phyloP scores from a whole-genome alignment of 1,139 yeast genomes.

The Blastobotrys elegans region DNA sequence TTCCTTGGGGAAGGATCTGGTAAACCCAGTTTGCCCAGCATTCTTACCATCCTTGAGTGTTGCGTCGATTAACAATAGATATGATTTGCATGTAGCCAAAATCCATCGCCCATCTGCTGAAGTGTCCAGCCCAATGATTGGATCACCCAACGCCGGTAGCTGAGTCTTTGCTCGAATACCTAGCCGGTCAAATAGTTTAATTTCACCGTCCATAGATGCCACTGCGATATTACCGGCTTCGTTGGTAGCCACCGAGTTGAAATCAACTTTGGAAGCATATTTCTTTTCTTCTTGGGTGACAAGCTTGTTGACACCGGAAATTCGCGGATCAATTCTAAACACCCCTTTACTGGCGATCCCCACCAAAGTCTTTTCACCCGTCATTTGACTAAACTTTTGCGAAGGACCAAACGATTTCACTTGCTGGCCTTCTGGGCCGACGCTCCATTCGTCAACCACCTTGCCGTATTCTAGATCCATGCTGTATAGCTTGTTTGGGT shows the following conservation, averaged over 20 bases:
- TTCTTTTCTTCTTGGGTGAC: constrained; percentile 52
- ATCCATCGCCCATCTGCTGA: constrained; percentile 81
- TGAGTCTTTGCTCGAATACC: constrained; percentile 74
- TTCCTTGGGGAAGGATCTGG: constrained; percentile 58
- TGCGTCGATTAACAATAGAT: constrained; percentile 63
- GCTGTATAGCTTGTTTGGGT: constrained; percentile 48
- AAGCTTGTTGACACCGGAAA: constrained; percentile 47
- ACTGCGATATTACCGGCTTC: constrained; percentile 70
- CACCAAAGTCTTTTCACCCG: constrained; percentile 65
- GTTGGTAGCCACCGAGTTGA: constrained; percentile 66
- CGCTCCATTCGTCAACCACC: constrained; percentile 77
- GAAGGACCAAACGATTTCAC: constrained; percentile 62
- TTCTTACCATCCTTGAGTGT: constrained; percentile 57
- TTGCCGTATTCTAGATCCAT: constrained; percentile 79
- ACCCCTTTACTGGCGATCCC: constrained; percentile 64
- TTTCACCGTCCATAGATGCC: constrained; percentile 70
- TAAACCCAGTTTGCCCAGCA: constrained; percentile 60
- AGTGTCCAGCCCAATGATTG: constrained; percentile 59
- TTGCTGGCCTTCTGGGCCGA: constrained; percentile 34
- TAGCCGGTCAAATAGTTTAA: constrained; percentile 63
- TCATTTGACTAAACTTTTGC: constrained; percentile 65
- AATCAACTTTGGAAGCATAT: constrained; percentile 49
- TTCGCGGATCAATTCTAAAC: constrained; percentile 75
- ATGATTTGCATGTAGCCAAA: constrained; percentile 70
- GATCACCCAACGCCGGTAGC: constrained; percentile 77